Evolutionary conservation across 805 yeast genomes (phyloP).

Genomic region (Wickerhamiella galacta): DNA sequence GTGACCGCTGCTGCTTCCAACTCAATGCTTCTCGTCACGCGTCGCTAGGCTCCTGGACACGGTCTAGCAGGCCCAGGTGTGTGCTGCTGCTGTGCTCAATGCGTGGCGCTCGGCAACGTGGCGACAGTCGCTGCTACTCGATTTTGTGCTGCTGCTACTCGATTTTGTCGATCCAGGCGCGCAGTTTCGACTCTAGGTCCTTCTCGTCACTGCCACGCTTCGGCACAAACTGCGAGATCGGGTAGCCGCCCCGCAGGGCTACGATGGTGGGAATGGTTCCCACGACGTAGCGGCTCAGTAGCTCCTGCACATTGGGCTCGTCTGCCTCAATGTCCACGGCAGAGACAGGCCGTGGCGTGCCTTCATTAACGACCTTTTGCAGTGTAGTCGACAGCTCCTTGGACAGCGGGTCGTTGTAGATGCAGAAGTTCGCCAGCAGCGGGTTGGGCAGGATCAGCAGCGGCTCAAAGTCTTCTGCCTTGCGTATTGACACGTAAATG

Average conservation of each 20-base stretch:
- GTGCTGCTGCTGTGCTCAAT: no score
- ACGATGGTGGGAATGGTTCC: conserved; percentile 48
- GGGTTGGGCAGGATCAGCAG: conserved; percentile 38
- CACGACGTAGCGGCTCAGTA: conserved; percentile 40
- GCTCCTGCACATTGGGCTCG: conserved; percentile 41
- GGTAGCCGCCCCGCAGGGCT: conserved; percentile 48
- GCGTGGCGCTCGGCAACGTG: no score
- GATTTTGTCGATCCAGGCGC: conserved; percentile 27
- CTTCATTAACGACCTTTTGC: conserved; percentile 30
- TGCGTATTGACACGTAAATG: conserved; percentile 36
- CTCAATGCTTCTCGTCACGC: no score
- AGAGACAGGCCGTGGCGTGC: conserved; percentile 35
- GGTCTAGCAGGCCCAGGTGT: no score
- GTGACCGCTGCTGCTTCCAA: no score
- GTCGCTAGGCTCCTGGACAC: no score
- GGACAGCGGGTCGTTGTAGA: conserved; percentile 44
- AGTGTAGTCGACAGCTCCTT: conserved; percentile 47
- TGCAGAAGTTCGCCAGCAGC: conserved; percentile 53
- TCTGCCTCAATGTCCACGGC: conserved; percentile 62
- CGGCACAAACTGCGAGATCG: conserved; percentile 26
- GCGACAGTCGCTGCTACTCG: no score
- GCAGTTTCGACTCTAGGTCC: conserved; percentile 16
- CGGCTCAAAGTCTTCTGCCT: conserved; percentile 42
- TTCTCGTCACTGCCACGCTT: conserved; percentile 15
- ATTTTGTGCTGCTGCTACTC: not conserved